Evolutionary conservation across 345 rosid species (phyloP).

Genomic region (Luvunga scandens): DNA sequence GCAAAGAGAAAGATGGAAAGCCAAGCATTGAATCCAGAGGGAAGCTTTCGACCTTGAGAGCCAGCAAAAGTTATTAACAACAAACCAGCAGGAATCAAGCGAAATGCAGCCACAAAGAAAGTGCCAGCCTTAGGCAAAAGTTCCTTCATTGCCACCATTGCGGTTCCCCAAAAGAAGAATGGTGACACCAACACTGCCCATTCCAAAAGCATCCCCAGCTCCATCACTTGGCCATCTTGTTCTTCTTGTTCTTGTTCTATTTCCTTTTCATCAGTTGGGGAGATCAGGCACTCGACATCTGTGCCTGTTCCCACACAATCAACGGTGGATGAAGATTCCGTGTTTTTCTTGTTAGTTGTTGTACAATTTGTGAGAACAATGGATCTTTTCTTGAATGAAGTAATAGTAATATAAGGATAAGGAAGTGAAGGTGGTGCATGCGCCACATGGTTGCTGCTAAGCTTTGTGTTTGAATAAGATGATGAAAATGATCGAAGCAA

Average conservation of each 20-base stretch:
- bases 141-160: slow-evolving; percentile 99
- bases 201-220: slow-evolving; percentile 28
- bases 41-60: slow-evolving; percentile 53
- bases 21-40: slow-evolving; percentile 81
- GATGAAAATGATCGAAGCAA: neutral
- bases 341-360: slow-evolving; percentile 10
- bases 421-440: neutral
- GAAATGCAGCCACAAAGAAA: slow-evolving; percentile 82
- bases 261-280: slow-evolving; percentile 10
- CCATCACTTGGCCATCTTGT: neutral
- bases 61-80: slow-evolving; percentile 68
- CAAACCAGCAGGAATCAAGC: slow-evolving; percentile 84
- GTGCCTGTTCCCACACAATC: slow-evolving; percentile 60
- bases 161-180: slow-evolving; percentile 97
- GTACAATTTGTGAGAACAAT: slow-evolving; percentile 12
- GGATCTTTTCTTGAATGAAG: neutral
- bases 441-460: neutral
- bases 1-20: slow-evolving; percentile 78
- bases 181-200: slow-evolving; percentile 80
- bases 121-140: slow-evolving; percentile 82
- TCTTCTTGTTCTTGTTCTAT: neutral
- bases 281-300: slow-evolving; percentile 44
- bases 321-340: slow-evolving; percentile 6
- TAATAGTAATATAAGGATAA: neutral
- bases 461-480: neutral